phyloP scores from a whole-genome alignment of 192 early-diverging fungal species.

The Funneliformis mosseae region DNA sequence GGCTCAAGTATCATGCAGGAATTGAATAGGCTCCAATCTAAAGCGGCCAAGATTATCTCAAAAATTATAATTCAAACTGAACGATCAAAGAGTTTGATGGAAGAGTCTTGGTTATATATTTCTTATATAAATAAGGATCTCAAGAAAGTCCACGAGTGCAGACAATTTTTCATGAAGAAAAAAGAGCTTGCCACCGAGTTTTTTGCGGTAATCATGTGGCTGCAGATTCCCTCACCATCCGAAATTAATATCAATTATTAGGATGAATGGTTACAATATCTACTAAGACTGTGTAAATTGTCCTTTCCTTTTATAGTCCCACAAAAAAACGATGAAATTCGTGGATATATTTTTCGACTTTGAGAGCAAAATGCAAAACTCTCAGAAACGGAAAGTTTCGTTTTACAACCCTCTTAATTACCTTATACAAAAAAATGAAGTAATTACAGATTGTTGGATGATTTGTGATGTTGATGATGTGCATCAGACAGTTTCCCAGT shows the following conservation, averaged over 20 bases:
- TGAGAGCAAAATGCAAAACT: not conserved
- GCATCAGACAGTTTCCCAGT: not conserved
- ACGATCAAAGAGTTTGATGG: not conserved
- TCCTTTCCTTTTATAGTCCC: slow-evolving; percentile 1
- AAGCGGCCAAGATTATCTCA: not conserved
- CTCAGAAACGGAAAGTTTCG: not conserved
- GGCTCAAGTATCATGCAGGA: not conserved
- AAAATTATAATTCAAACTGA: not conserved
- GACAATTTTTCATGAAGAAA: not conserved
- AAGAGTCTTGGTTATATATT: slow-evolving; percentile 21
- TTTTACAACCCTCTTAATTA: not conserved
- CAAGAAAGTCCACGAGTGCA: not conserved
- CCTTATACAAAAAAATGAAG: not conserved
- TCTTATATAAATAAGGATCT: not conserved
- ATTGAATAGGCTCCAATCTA: not conserved
- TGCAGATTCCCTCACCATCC: not conserved
- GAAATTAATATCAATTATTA: not conserved
- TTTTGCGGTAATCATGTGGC: slow-evolving; percentile 23
- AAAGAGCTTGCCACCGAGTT: slow-evolving; percentile 8
- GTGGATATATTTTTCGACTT: not conserved
- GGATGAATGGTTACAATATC: slow-evolving; percentile 5
- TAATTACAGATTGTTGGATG: not conserved
- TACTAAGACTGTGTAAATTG: slow-evolving; percentile 12
- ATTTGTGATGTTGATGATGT: not conserved
- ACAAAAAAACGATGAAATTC: not conserved